Base-by-base conservation (phyloP, 2,329 filamentous ascomycete genomes). In the Podosphaera aphanis region DNA sequence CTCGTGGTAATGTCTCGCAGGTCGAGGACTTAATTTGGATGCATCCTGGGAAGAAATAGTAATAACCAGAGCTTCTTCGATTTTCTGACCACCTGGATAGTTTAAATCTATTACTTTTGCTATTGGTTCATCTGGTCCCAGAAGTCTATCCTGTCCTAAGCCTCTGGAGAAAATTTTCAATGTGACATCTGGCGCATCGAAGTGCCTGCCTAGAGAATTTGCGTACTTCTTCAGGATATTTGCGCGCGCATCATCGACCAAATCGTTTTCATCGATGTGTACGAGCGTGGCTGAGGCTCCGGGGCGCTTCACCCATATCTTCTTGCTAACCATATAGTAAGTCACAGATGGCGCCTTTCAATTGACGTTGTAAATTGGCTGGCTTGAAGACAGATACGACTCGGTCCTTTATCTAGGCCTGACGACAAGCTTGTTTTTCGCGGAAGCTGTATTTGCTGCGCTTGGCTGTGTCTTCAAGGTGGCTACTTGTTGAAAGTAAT, bases 231-330 rank as follows among this genome's bases (percentile, higher is more conserved):
- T 77, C 54, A 95, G 66, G 47, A 95, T 90, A 68, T 84, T 75
- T 54, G 94, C 90, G 55, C 88, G 80, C 50, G 93, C 79, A 62
- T 94, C 88, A 61, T 98, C 90, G 47, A 95, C 86, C 55, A 95
- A 65, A 58, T 93, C 85, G 56, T 92, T 84, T 56, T 93, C 82
- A 54, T 75, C 71, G 55, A 93, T 81, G 49, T 79, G 76, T 46
- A 98, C 79, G 56, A 90, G 69, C 13, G 90, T 98, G 35, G 88
- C 77, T 47, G 88, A 94, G 48, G 78, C 82, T 52, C 79, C 73
- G 18, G 82, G 81, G 56, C 88, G 73, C 66, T 81, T 90, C 59
- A 95, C 88, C 90, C 90, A 98, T 55, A 95, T 77, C 68, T 93
- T 94, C 60, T 83, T 73, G 48, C 70, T 74, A 52, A 73, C 64